Conservation (phyloP, 257 asterid genomes). For the Galeopsis tetrahit region DNA sequence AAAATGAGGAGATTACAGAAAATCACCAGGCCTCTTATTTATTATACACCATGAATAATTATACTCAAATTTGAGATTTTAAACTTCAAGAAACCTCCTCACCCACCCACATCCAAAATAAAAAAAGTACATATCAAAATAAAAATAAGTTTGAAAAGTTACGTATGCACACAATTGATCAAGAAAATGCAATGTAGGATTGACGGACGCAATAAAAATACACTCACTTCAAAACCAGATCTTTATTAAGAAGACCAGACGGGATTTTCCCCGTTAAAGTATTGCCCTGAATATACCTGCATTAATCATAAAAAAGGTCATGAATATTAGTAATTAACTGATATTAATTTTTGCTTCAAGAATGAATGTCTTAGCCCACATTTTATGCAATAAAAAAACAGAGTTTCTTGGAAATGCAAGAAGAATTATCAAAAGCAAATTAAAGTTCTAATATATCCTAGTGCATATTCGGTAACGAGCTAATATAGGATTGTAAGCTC, state of each 20-base stretch:
- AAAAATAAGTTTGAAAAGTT: background rate
- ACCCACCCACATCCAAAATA: too few species aligned
- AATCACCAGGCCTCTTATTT: background rate
- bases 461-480: background rate
- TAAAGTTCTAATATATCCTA: background rate
- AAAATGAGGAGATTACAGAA: background rate
- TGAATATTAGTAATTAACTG: constrained; percentile 7
- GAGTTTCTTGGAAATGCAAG: background rate
- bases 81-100: background rate
- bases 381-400: background rate
- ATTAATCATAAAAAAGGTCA: constrained; percentile 28
- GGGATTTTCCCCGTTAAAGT: constrained; percentile 74
- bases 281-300: constrained; percentile 91
- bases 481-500: constrained; percentile 16
- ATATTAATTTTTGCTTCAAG: constrained; percentile 9
- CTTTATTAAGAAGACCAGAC: constrained; percentile 65
- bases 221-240: constrained; percentile 76
- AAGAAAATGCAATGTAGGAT: background rate
- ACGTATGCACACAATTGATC: constrained; percentile 2
- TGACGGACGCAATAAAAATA: constrained; percentile 1
- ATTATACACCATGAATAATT: background rate
- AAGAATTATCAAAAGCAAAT: background rate
- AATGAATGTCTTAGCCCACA: background rate
- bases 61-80: background rate
- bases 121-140: background rate